phyloP scores from a whole-genome alignment of 2,329 filamentous ascomycete species.

The Lachnellula subtilissima region DNA sequence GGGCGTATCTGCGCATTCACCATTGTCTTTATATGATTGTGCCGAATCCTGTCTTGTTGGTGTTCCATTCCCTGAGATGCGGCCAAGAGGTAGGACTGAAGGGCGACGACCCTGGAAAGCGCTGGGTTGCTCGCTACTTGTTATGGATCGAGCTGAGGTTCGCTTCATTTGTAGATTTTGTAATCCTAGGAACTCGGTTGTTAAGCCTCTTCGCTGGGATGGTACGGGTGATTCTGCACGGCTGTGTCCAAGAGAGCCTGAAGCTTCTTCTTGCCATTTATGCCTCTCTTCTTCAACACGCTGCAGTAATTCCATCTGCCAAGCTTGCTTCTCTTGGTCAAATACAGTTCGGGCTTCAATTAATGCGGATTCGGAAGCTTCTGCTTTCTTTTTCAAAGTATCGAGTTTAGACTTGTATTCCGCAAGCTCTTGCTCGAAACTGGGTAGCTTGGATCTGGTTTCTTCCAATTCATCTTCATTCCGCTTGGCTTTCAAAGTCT shows the following conservation, averaged over 20 bases:
- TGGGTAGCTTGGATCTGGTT: constrained; percentile 57
- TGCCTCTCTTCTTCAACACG: constrained; percentile 60
- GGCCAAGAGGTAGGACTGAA: constrained; percentile 22
- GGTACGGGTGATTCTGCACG: constrained; percentile 29
- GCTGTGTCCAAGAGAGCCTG: constrained; percentile 28
- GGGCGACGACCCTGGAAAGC: constrained; percentile 21
- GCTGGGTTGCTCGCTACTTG: constrained; percentile 24
- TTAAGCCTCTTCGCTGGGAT: constrained; percentile 29
- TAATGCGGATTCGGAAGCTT: constrained; percentile 61
- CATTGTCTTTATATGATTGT: constrained; percentile 22
- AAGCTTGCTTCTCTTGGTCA: constrained; percentile 53
- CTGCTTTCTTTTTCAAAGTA: constrained; percentile 58
- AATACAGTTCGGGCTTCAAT: constrained; percentile 52
- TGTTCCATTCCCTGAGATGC: constrained; percentile 27
- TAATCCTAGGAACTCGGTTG: constrained; percentile 32
- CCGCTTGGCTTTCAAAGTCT: constrained; percentile 57
- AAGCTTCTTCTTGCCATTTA: constrained; percentile 50
- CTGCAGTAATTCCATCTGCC: constrained; percentile 52
- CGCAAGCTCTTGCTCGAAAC: constrained; percentile 58
- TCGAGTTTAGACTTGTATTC: constrained; percentile 56
- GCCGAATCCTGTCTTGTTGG: constrained; percentile 30
- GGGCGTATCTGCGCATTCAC: constrained; percentile 19
- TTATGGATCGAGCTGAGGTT: constrained; percentile 25
- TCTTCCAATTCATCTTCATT: constrained; percentile 80
- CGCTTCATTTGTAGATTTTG: constrained; percentile 33